A percentile compares a stretch with the other conserved stretches of the same genome.
phyloP scores from a whole-genome alignment of 2,329 filamentous ascomycete genomes.

The Monosporascus sp. region DNA sequence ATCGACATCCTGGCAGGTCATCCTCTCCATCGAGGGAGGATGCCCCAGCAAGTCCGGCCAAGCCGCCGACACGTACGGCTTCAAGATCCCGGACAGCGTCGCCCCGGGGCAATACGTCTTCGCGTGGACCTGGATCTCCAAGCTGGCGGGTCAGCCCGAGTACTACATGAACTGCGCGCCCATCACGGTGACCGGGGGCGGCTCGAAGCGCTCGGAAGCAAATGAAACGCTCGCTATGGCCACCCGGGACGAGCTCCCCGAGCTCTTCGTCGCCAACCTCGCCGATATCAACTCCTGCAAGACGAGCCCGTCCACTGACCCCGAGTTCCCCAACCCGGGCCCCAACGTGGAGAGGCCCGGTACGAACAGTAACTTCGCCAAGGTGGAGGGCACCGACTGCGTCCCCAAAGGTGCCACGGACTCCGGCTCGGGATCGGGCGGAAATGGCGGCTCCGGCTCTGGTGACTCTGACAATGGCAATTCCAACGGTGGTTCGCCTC shows the following conservation, averaged over 20 bases:
- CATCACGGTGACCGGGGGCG: constrained; percentile 44
- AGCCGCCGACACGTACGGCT: constrained; percentile 45
- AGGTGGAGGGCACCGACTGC: constrained; percentile 18
- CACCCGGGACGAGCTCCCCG: constrained; percentile 49
- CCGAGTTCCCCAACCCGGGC: constrained; percentile 60
- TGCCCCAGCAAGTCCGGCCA: constrained; percentile 48
- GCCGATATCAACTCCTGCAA: constrained; percentile 43
- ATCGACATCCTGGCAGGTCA: constrained; percentile 59
- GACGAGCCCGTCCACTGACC: constrained; percentile 45
- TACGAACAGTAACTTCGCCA: constrained; percentile 25
- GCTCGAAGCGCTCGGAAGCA: constrained; percentile 13
- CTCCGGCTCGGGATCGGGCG: constrained; percentile 15
- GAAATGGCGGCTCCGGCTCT: constrained; percentile 1
- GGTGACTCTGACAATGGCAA: not conserved
- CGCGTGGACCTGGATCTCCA: constrained; percentile 73
- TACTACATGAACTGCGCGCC: constrained; percentile 76
- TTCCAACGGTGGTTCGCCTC: too few relatives aligned
- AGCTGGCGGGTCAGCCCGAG: constrained; percentile 62
- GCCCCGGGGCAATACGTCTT: constrained; percentile 59
- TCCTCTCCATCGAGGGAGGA: constrained; percentile 63
- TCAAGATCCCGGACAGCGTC: constrained; percentile 54
- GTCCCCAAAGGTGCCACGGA: constrained; percentile 20
- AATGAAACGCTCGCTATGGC: constrained; percentile 28
- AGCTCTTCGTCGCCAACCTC: constrained; percentile 66
- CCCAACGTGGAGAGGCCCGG: constrained; percentile 39